phyloP scores from a whole-genome alignment of 129 eudicot species.

The Flaveria sonorensis region DNA sequence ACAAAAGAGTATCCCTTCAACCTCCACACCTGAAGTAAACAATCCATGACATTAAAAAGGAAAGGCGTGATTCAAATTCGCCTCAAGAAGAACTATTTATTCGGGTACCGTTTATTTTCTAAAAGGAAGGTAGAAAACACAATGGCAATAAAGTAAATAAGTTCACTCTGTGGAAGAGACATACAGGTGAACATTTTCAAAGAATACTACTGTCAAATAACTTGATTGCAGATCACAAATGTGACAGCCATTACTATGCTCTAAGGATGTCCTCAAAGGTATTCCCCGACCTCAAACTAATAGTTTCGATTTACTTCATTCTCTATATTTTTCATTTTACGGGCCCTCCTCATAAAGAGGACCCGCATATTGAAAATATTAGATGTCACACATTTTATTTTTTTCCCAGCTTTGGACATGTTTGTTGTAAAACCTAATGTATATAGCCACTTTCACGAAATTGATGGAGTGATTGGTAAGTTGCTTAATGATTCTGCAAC shows the following conservation, averaged over 20 bases:
- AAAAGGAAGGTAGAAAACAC: conserved; percentile 53
- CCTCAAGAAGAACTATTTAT: conserved; percentile 71
- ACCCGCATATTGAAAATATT: conserved; percentile 19
- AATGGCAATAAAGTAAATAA: conserved; percentile 31
- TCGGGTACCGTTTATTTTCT: conserved; percentile 72
- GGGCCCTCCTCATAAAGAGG: background rate
- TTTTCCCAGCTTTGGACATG: conserved; percentile 13
- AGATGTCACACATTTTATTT: background rate
- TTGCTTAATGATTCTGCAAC: too few relatives aligned
- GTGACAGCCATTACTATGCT: conserved; percentile 87
- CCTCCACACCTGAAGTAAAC: conserved; percentile 26
- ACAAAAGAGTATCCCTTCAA: conserved; percentile 29
- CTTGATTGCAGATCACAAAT: conserved; percentile 77
- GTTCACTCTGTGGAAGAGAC: conserved; percentile 79
- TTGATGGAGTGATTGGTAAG: background rate
- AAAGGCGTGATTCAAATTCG: conserved; percentile 17
- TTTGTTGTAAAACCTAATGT: conserved; percentile 26
- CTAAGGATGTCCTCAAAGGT: conserved; percentile 88
- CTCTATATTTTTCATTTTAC: background rate
- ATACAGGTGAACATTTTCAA: conserved; percentile 76
- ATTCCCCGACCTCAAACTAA: conserved; percentile 51
- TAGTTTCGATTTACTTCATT: background rate
- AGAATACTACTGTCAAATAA: conserved; percentile 73
- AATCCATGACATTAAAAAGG: conserved; percentile 33
- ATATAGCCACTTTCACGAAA: background rate